Conservation (phyloP, 1,284 basidiomycete species). For the Lentinula novae-zelandiae region DNA sequence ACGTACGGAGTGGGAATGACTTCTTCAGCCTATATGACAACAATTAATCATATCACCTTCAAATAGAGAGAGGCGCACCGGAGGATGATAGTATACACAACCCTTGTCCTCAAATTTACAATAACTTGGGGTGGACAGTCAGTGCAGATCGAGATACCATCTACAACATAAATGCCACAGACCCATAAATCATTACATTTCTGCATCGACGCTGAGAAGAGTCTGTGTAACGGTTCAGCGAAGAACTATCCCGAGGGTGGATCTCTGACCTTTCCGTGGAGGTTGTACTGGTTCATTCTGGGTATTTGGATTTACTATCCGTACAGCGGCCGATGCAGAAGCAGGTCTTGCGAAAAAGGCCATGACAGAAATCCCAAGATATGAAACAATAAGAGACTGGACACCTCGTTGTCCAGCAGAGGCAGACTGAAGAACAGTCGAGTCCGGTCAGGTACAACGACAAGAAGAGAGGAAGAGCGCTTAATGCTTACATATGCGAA, state of each 20-base stretch:
- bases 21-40: slow-evolving; percentile 17
- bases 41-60: slow-evolving; percentile 14
- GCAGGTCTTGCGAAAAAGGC: slow-evolving; percentile 40
- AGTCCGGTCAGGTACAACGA: slow-evolving; percentile 7
- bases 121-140: slow-evolving; percentile 40
- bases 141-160: not conserved
- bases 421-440: slow-evolving; percentile 14
- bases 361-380: slow-evolving; percentile 25
- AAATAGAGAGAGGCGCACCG: slow-evolving; percentile 40
- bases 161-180: slow-evolving; percentile 20
- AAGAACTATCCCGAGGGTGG: not conserved
- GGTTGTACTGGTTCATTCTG: slow-evolving; percentile 29
- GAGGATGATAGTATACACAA: slow-evolving; percentile 79
- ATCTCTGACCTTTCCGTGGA: slow-evolving; percentile 35
- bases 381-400: slow-evolving; percentile 10
- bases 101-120: slow-evolving; percentile 87
- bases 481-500: slow-evolving; percentile 3
- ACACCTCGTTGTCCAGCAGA: slow-evolving; percentile 20
- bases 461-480: not conserved
- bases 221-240: slow-evolving; percentile 36
- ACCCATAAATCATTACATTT: slow-evolving; percentile 89
- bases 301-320: slow-evolving; percentile 37
- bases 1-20: slow-evolving; percentile 25
- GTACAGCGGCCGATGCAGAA: slow-evolving; percentile 34
- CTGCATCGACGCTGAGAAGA: slow-evolving; percentile 76